Percentiles rank a stretch among this genome's conserved stretches.
phyloP scores from a whole-genome alignment of 164 flowering plant species.

The Taxillus chinensis region DNA sequence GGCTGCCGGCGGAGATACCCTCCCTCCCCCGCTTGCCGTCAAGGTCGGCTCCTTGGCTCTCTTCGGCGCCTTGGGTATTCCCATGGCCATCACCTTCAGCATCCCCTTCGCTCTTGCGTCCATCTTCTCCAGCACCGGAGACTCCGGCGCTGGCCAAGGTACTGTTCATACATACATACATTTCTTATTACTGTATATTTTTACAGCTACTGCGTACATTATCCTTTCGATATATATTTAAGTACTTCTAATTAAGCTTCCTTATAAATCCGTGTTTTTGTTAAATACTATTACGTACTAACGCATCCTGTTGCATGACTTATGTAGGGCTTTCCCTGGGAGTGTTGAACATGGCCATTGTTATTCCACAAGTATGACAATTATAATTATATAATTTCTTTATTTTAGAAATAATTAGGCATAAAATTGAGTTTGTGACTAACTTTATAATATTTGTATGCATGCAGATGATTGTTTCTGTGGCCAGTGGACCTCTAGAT shows the following conservation, averaged over 20 bases:
- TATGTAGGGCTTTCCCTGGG: conserved; percentile 48
- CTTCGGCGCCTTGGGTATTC: conserved; percentile 7
- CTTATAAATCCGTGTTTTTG: too few relatives aligned
- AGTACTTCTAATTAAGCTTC: too few relatives aligned
- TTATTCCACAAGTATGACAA: conserved; percentile 41
- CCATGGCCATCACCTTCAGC: conserved; percentile 25
- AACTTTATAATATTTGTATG: too few relatives aligned
- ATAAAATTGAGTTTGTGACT: too few relatives aligned
- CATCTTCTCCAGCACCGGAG: conserved; percentile 12
- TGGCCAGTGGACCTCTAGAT: background rate
- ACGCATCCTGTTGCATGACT: too few relatives aligned
- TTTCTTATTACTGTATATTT: too few relatives aligned
- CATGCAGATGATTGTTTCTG: conserved; percentile 2
- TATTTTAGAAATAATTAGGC: too few relatives aligned
- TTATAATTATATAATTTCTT: too few relatives aligned
- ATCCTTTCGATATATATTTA: too few relatives aligned
- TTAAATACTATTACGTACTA: too few relatives aligned
- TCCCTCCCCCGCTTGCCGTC: conserved; percentile 5
- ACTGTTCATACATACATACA: too few relatives aligned
- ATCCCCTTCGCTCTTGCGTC: conserved; percentile 61
- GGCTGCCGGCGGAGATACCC: background rate
- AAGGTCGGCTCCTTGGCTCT: conserved; percentile 8
- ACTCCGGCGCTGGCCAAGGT: conserved; percentile 24
- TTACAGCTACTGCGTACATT: too few relatives aligned
- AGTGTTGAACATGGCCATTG: conserved; percentile 54